These are phyloP conservation scores for Salix koriyanagi DNA, from an alignment of 345 rosid genomes.

Conservation along the genomic window DNA sequence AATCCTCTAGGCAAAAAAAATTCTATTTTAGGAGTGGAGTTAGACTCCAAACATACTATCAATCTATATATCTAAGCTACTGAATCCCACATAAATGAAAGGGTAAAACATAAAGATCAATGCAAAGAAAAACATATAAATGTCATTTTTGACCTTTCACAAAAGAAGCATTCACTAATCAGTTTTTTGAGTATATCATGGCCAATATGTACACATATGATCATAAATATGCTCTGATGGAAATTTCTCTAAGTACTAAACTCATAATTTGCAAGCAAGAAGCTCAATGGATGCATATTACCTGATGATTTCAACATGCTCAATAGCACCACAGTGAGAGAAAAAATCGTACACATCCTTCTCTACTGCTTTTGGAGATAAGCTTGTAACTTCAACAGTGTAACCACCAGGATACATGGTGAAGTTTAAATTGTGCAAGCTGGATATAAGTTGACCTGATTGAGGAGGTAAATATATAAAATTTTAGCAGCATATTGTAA, in stretches of 20 bases:
- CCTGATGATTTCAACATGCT: conserved; percentile 70
- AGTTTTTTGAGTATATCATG: not conserved
- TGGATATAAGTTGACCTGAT: conserved; percentile 3
- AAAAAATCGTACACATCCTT: conserved; percentile 67
- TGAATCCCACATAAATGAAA: not conserved
- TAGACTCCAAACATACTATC: not conserved
- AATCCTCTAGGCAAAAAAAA: not conserved
- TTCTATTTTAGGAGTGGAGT: not conserved
- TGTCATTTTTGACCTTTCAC: not conserved
- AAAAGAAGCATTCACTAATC: not conserved
- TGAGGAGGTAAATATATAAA: not conserved
- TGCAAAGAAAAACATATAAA: not conserved
- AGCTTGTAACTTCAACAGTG: conserved; percentile 64
- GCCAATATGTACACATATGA: not conserved
- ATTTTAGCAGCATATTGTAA: conserved; percentile 5
- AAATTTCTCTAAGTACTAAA: not conserved
- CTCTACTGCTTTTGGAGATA: conserved; percentile 69
- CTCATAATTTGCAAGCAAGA: not conserved
- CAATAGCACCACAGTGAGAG: conserved; percentile 62
- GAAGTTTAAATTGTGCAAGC: conserved; percentile 2
- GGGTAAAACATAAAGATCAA: not conserved
- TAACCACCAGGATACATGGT: conserved; percentile 72
- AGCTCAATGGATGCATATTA: conserved; percentile 16
- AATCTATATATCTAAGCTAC: no score
- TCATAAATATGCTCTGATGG: not conserved